Evolutionary conservation across 176 grass and related monocot genomes (phyloP), one percentile per base, ranked within the genome.

Genomic region (Eleusine indica): DNA sequence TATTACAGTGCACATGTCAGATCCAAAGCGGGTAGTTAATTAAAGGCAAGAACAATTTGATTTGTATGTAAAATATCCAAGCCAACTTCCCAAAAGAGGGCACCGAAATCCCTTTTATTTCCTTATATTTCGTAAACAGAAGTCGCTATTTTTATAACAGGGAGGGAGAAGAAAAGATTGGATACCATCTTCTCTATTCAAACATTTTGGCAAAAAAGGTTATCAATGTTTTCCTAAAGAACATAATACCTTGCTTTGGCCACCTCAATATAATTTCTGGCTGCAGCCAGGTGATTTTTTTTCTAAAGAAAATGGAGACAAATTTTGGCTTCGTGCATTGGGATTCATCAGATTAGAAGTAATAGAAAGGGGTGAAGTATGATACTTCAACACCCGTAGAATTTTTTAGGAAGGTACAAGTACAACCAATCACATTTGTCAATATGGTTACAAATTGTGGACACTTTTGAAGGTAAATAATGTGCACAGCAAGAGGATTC

Each of bases 341-440:
- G 44, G 22, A 67, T 54, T 86, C 18, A 73, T 86, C 18, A 73
- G 32, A 67, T 21, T 80, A 35, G 19, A 80, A 66, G n/a, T 73
- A 73, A 73, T 47, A 84, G 11, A n/a, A 70, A 63, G 3, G 67
- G 51, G 30, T 19, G 14, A 39, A 25, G 61, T 70, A 44, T 3
- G 28, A 7, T 54, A 66, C 58, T 74, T 54, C 16, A 0, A 68
- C 18, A 67, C 11, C 18, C 37, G 37, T 46, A 66, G 19, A n/a
- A 18, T 2, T 15, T 37, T 84, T 66, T 52, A 35, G 70, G 22
- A 35, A 35, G 32, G 32, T 35, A 35, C 32, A 76, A 49, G 37
- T 46, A 57, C 38, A 58, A 47, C 12, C 49, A 77, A 76, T 68
- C 18, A 76, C 28, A 76, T 43, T 18, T 44, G 41, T 76, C 35